Evolutionary conservation across 2,329 filamentous ascomycete species (phyloP).

Genomic region (Alternaria longipes): DNA sequence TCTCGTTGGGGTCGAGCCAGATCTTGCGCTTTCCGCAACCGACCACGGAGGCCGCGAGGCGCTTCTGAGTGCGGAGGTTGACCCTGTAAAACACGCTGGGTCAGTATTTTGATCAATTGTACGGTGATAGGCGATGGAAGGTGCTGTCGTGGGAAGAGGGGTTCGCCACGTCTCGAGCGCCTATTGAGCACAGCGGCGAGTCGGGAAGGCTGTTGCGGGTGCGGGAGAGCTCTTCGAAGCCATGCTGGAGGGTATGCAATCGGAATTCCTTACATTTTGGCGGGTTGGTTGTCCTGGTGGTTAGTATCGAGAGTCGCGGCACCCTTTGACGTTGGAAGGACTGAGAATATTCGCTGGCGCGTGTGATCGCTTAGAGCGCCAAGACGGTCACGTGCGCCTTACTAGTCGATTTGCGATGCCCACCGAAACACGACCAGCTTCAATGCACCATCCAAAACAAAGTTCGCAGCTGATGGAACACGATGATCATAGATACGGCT

Average conservation of each 20-base stretch:
- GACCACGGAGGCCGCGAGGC: constrained; percentile 97
- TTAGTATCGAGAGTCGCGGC: constrained; percentile 21
- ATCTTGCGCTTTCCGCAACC: constrained; percentile 99
- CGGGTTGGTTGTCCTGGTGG: constrained; percentile 52
- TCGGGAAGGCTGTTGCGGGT: constrained; percentile 27
- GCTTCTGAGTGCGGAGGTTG: constrained; percentile 99
- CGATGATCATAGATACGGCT: too few relatives aligned
- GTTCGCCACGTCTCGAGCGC: constrained; percentile 45
- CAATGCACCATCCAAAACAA: not conserved
- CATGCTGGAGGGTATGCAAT: constrained; percentile 24
- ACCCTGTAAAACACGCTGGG: constrained; percentile 70
- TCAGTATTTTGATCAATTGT: constrained; percentile 41
- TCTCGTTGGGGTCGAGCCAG: constrained; percentile 99
- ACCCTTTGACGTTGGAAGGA: constrained; percentile 17
- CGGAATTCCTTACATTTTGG: constrained; percentile 54
- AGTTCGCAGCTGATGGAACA: not conserved
- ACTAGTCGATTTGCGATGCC: constrained; percentile 16
- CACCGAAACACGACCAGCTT: not conserved
- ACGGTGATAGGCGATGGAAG: constrained; percentile 29
- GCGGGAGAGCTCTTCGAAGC: constrained; percentile 31
- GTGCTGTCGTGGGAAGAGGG: constrained; percentile 43
- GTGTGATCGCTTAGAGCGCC: constrained; percentile 21
- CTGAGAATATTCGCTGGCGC: constrained; percentile 15
- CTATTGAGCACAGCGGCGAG: constrained; percentile 33
- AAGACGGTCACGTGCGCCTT: constrained; percentile 11